These are phyloP conservation scores for Mikania micrantha DNA, from an alignment of 129 eudicot species.

Conservation along the genomic window DNA sequence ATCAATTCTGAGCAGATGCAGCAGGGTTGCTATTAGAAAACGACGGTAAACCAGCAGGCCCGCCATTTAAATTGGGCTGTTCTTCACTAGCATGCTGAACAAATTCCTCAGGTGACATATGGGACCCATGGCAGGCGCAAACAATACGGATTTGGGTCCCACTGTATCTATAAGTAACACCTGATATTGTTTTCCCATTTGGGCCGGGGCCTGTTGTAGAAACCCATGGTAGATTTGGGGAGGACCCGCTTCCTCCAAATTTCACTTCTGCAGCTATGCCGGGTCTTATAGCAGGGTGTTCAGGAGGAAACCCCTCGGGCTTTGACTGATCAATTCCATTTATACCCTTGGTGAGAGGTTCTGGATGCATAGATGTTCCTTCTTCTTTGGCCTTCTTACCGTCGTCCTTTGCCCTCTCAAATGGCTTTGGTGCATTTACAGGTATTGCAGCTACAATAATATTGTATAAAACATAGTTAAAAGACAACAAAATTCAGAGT, in stretches of 20 bases:
- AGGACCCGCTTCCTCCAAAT: constrained; percentile 83
- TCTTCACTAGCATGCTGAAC: constrained; percentile 78
- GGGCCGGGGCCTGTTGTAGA: constrained; percentile 91
- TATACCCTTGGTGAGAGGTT: constrained; percentile 40
- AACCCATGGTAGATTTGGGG: constrained; percentile 95
- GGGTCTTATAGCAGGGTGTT: constrained; percentile 72
- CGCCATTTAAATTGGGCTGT: constrained; percentile 33
- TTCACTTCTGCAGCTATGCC: constrained; percentile 78
- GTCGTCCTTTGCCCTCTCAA: constrained; percentile 45
- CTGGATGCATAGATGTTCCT: constrained; percentile 49
- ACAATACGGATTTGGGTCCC: constrained; percentile 80
- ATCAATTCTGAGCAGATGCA: constrained; percentile 78
- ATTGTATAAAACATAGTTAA: background rate
- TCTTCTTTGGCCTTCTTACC: constrained; percentile 45
- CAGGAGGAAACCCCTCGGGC: constrained; percentile 49
- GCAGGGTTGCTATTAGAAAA: constrained; percentile 57
- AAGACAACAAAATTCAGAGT: background rate
- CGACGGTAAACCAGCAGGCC: constrained; percentile 35
- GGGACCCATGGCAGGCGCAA: constrained; percentile 97
- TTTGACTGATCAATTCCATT: constrained; percentile 33
- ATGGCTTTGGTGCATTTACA: constrained; percentile 33
- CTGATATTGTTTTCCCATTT: constrained; percentile 85
- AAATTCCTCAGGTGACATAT: constrained; percentile 94
- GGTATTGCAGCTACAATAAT: constrained; percentile 29
- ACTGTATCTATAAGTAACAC: constrained; percentile 75